These are phyloP conservation scores for Anacardium occidentale DNA, from an alignment of 345 rosid genomes.

Conservation along the genomic window DNA sequence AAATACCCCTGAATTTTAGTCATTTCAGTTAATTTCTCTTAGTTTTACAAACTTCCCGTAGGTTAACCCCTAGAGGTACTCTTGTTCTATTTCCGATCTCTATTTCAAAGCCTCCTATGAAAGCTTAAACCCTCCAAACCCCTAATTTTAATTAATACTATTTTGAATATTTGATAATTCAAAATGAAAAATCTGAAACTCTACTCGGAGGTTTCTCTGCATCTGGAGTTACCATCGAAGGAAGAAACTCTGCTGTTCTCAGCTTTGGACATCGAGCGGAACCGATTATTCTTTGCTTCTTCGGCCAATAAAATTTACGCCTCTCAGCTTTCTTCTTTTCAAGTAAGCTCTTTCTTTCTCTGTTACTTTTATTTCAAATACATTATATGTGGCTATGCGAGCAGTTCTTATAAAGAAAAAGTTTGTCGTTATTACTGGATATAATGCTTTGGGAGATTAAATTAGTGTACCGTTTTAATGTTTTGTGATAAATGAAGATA, in stretches of 20 bases:
- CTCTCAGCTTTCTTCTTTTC: slow-evolving; percentile 59
- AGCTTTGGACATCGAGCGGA: slow-evolving; percentile 75
- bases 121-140: slow-evolving; percentile 23
- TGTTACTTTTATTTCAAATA: neutral
- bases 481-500: too few species aligned
- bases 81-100: too few species aligned
- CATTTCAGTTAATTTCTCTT: too few species aligned
- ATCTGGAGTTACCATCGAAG: slow-evolving; percentile 51
- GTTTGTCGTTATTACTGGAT: too few species aligned
- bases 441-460: too few species aligned
- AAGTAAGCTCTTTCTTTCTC: slow-evolving; percentile 35
- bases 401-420: too few species aligned
- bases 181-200: slow-evolving; percentile 81
- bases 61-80: neutral
- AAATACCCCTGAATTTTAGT: too few species aligned
- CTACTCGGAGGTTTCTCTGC: slow-evolving; percentile 52
- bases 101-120: neutral
- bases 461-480: too few species aligned
- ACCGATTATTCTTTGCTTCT: slow-evolving; percentile 80
- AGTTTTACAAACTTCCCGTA: neutral
- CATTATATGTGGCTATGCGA: too few species aligned
- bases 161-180: slow-evolving; percentile 6
- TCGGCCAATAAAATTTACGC: slow-evolving; percentile 61
- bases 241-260: slow-evolving; percentile 57
- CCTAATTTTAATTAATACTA: slow-evolving; percentile 11